Evolutionary conservation across 768 basidiomycete genomes (phyloP).

Genomic region (Sistotremastrum niveocremeum): DNA sequence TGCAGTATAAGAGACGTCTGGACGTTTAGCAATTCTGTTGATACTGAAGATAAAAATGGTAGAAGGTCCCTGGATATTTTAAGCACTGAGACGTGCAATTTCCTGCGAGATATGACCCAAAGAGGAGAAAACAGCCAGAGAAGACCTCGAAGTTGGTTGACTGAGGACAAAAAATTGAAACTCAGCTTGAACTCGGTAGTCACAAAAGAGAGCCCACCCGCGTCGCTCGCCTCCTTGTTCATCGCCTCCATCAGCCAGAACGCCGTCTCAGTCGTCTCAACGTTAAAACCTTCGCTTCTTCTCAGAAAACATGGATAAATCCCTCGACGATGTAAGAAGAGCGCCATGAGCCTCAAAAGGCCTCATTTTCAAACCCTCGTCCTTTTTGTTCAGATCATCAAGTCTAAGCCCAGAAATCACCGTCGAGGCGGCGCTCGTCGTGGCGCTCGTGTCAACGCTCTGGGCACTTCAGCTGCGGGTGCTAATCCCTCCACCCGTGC

Average conservation of each 20-base stretch:
- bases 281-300: conserved; percentile 1
- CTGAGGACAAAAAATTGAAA: conserved; percentile 16
- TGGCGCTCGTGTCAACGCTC: conserved; percentile 41
- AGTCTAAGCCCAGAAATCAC: conserved; percentile 1
- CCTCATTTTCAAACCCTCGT: conserved; percentile 16
- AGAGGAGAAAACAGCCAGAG: background rate
- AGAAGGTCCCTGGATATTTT: background rate
- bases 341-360: conserved; percentile 42
- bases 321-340: conserved; percentile 81
- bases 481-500: conserved; percentile 38
- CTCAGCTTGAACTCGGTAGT: conserved; percentile 18
- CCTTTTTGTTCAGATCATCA: conserved; percentile 2
- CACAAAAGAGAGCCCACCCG: conserved; percentile 15
- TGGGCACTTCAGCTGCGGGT: conserved; percentile 34
- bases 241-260: conserved; percentile 13
- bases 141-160: background rate
- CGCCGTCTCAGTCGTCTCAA: conserved; percentile 4
- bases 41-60: background rate
- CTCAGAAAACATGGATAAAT: conserved; percentile 51
- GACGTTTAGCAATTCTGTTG: background rate
- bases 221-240: conserved; percentile 17
- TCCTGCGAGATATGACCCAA: background rate
- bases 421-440: conserved; percentile 26
- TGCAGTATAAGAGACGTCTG: conserved; percentile 1
- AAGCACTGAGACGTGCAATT: no score